These are phyloP conservation scores for Ceratocystis eucalypticola DNA, from an alignment of 2,329 filamentous ascomycete species.

Conservation along the genomic window DNA sequence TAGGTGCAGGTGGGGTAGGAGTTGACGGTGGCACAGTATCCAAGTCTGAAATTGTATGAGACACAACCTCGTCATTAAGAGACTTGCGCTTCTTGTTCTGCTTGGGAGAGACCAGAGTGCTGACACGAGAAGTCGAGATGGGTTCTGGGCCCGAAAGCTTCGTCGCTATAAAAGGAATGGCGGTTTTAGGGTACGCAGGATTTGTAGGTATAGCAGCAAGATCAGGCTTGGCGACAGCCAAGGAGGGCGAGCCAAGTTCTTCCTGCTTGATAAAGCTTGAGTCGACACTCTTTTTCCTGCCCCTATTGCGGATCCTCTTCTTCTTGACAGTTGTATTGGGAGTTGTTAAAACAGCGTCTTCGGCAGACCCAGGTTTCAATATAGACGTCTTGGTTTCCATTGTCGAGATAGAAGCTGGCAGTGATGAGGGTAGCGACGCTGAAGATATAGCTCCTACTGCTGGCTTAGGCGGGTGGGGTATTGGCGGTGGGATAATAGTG, in stretches of 20 bases:
- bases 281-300: neutral
- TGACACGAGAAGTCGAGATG: neutral
- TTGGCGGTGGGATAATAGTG: neutral
- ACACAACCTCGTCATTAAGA: neutral
- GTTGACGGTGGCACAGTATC: neutral
- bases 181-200: neutral
- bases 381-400: neutral
- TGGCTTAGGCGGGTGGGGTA: neutral
- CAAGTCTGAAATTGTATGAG: neutral
- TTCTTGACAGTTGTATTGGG: neutral
- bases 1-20: neutral
- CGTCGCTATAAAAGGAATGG: neutral
- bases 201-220: neutral
- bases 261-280: neutral
- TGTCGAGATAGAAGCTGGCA: neutral
- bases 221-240: neutral
- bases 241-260: neutral
- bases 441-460: neutral
- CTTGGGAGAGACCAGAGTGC: neutral
- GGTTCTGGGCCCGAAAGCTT: neutral
- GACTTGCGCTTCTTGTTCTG: slow-evolving; percentile 1
- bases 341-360: neutral
- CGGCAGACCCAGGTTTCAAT: neutral
- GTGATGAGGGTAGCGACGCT: neutral
- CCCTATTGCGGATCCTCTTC: neutral